Base-by-base conservation (phyloP, 2,329 filamentous ascomycete genomes). In the Cercospora sp. region DNA sequence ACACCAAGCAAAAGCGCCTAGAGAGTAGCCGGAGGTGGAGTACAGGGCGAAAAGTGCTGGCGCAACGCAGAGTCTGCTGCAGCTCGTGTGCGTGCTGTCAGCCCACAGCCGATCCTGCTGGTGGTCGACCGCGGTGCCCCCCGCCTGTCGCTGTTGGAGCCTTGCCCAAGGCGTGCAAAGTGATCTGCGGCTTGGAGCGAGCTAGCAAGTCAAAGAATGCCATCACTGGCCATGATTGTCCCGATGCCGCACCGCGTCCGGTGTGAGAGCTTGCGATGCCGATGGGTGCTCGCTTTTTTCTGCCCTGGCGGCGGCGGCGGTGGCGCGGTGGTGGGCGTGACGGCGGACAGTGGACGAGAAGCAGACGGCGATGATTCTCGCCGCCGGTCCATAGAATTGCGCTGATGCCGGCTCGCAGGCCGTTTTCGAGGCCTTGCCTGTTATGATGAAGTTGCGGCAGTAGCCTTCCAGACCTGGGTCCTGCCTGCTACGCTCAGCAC, bases 51-150 rank as follows among this genome's bases (percentile, higher is more conserved):
- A 43, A 43, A 49, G 34, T 18, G 53, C 28, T 57, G 53, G 30
- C 26, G 53, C 24, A 57, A 32, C 6, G 53, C 53, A 67, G 43
- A 58, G 53, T 58, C 53, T 26, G 53, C 26, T 37, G 51, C 58
- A 55, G 62, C 53, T 53, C 45, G 40, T 61, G 51, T 43, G 37
- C 37, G 37, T 43, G 16, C 37, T 43, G 37, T 24, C 32, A 21
- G 37, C 26, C 18, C 49, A 63, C 59, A 63, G 51, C 65, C 60
- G 63, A 67, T 67, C 60, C 58, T 59, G 65, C 65, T 53, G 37
- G 12, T 24, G 34, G n/a, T n/a, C n/a, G 34, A 40, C 63, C 24
- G n/a, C 40, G 63, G 28, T 34, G 57, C 30, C 32, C 32, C 63
- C 53, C 55, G 53, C 62, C 37, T 45, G 26, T 45, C 26, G 30